Evolutionary conservation across 768 basidiomycete genomes (phyloP), one percentile per base, ranked within the genome.

Genomic region (Collybia mongolica): DNA sequence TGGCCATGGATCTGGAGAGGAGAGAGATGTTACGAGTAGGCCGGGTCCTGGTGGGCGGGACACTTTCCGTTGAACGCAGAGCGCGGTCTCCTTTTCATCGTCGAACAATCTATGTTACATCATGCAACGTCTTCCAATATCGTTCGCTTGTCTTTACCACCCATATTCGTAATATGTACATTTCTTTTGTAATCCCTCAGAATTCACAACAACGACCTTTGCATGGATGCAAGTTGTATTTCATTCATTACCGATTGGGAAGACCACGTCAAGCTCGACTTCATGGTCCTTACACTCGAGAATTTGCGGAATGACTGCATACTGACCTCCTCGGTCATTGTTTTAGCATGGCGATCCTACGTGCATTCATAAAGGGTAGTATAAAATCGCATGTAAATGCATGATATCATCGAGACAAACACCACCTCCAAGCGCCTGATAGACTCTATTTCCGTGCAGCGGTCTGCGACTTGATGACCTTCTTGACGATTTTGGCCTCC

Each of bases 401-500:
- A 57, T 52, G 55, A 24, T 44, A 41, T 54, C 43, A 43, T 53
- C 43, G 47, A 44, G 44, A 54, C 47, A 51, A 47, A 39, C n/a
- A 29, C 41, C 39, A 36, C 11, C 51, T 42, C 19, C 6, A 17
- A 15, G 22, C 42, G 20, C 26, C 26, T 20, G 36, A 36, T 20
- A 38, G n/a, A 14, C 36, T 65, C 62, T 75, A 76, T 65, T 77
- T 76, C 63, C 73, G 71, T 57, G 67, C 57, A 40, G 68, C 57
- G 32, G 63, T 67, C 64, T 79, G 92, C 66, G 88, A 87, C 80
- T 97, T 97, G 81, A 98, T 94, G 61, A 98, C 96, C 75, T 84
- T 88, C 87, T 99, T 99, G 67, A 99, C 97, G 63, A 99, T 98
- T 81, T 98, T 98, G 39, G 97, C 97, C 79, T 99, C 97, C 80